A percentile compares a stretch with the other conserved stretches of the same genome.
Evolutionary conservation across 1,139 yeast genomes (phyloP).

Genomic region (Petasospora rhodanensis): DNA sequence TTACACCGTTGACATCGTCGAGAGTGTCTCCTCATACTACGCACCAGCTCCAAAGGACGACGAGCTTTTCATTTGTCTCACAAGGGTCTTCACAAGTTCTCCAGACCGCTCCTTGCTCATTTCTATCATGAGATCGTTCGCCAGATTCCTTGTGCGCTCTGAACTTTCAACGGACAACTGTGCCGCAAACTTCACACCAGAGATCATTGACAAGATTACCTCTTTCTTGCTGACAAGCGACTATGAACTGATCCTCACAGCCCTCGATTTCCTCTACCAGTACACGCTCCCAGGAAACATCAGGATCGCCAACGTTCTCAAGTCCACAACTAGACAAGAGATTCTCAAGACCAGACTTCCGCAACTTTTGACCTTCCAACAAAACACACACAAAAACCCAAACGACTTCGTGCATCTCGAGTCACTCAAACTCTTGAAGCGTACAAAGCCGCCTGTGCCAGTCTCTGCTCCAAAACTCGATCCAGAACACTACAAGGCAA

Average conservation of each 20-base stretch:
- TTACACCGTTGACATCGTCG: conserved; percentile 75
- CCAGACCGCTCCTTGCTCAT: conserved; percentile 54
- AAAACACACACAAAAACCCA: conserved; percentile 31
- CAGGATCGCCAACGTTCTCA: conserved; percentile 34
- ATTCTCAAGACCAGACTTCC: conserved; percentile 57
- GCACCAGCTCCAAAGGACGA: conserved; percentile 69
- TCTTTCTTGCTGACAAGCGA: conserved; percentile 45
- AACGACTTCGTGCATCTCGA: conserved; percentile 31
- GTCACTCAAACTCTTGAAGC: conserved; percentile 38
- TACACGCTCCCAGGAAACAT: conserved; percentile 47
- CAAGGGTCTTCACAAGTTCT: conserved; percentile 41
- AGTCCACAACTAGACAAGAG: conserved; percentile 39
- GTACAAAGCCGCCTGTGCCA: conserved; percentile 52
- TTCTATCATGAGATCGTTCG: conserved; percentile 49
- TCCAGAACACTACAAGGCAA: conserved; percentile 53
- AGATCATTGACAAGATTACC: conserved; percentile 39
- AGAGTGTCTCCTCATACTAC: conserved; percentile 77
- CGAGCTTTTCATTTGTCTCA: conserved; percentile 49
- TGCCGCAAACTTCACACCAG: conserved; percentile 37
- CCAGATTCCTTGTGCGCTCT: conserved; percentile 45
- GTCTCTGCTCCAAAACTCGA: conserved; percentile 54
- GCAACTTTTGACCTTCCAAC: conserved; percentile 52
- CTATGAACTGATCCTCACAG: conserved; percentile 58
- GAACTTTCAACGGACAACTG: conserved; percentile 40
- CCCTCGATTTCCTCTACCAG: conserved; percentile 65